These are phyloP conservation scores for Zalaria sp. DNA, from an alignment of 2,329 filamentous ascomycete species.

Conservation along the genomic window DNA sequence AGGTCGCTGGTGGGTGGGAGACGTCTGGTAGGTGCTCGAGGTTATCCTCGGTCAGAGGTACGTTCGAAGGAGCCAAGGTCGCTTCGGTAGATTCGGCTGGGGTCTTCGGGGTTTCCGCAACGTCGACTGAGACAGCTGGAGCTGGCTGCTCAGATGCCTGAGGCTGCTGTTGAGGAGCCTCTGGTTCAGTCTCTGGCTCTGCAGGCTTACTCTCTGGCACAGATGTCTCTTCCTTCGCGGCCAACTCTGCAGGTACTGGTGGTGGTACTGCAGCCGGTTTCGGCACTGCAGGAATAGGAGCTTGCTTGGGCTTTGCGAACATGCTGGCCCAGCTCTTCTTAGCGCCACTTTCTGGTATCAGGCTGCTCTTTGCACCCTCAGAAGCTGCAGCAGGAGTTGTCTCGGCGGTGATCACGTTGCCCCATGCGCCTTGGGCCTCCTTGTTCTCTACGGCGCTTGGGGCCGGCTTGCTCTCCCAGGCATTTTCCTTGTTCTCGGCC, in stretches of 20 bases:
- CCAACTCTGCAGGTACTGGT: slow-evolving; percentile 15
- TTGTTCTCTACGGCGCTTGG: slow-evolving; percentile 11
- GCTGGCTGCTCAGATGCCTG: slow-evolving; percentile 1
- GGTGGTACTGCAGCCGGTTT: slow-evolving; percentile 18
- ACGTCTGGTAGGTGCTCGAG: slow-evolving; percentile 79
- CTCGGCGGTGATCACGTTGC: slow-evolving; percentile 17
- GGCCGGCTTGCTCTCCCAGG: slow-evolving; percentile 6
- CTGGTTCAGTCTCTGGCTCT: slow-evolving; percentile 9
- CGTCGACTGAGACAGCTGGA: not conserved
- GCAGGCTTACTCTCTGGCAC: slow-evolving; percentile 9
- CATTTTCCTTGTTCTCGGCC: slow-evolving; percentile 6
- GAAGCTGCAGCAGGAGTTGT: slow-evolving; percentile 14
- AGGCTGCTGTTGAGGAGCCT: slow-evolving; percentile 8
- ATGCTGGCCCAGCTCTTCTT: slow-evolving; percentile 42
- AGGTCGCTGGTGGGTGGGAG: slow-evolving; percentile 62
- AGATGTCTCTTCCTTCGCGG: slow-evolving; percentile 14
- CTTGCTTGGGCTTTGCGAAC: slow-evolving; percentile 33
- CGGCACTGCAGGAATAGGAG: slow-evolving; percentile 29
- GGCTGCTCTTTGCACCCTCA: slow-evolving; percentile 19
- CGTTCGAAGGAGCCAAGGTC: slow-evolving; percentile 55
- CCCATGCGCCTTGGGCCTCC: slow-evolving; percentile 28
- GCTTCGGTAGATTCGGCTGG: slow-evolving; percentile 14
- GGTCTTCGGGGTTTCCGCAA: slow-evolving; percentile 9
- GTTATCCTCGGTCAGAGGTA: slow-evolving; percentile 80
- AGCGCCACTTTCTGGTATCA: slow-evolving; percentile 19